These are phyloP conservation scores for Botryotinia narcissicola DNA, from an alignment of 2,329 filamentous ascomycete species.

Conservation along the genomic window DNA sequence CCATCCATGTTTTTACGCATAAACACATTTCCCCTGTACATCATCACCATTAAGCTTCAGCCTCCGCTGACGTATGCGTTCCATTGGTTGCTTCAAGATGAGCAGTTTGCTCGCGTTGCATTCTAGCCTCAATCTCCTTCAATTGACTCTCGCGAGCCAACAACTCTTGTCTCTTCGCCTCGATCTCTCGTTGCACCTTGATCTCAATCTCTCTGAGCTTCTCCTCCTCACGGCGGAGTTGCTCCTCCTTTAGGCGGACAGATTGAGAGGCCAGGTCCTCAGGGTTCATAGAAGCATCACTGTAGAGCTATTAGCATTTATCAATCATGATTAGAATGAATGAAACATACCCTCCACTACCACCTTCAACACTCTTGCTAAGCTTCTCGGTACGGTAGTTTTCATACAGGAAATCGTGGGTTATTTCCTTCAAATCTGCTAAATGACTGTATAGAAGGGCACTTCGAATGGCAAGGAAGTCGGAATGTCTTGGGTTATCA, in stretches of 20 bases:
- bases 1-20: slow-evolving; percentile 24
- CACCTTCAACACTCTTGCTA: slow-evolving; percentile 96
- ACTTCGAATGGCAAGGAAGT: slow-evolving; percentile 96
- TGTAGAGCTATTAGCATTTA: slow-evolving; percentile 37
- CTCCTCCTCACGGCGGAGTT: slow-evolving; percentile 98
- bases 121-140: slow-evolving; percentile 96
- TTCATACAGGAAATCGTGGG: slow-evolving; percentile 99
- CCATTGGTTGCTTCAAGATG: slow-evolving; percentile 41
- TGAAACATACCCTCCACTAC: slow-evolving; percentile 74
- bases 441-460: slow-evolving; percentile 96
- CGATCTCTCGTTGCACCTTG: slow-evolving; percentile 99
- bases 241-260: slow-evolving; percentile 98
- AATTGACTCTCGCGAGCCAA: slow-evolving; percentile 96
- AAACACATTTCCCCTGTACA: slow-evolving; percentile 21
- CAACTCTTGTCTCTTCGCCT: slow-evolving; percentile 98
- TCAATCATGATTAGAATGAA: slow-evolving; percentile 36
- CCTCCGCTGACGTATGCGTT: slow-evolving; percentile 25
- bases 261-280: slow-evolving; percentile 96
- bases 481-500: slow-evolving; percentile 97
- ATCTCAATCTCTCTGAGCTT: slow-evolving; percentile 99
- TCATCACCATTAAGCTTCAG: slow-evolving; percentile 31
- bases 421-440: slow-evolving; percentile 98
- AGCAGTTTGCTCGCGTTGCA: slow-evolving; percentile 79
- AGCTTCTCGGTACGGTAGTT: slow-evolving; percentile 99
- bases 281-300: slow-evolving; percentile 91